Conservation (phyloP, 345 rosid species). For the Passiflora organensis region DNA sequence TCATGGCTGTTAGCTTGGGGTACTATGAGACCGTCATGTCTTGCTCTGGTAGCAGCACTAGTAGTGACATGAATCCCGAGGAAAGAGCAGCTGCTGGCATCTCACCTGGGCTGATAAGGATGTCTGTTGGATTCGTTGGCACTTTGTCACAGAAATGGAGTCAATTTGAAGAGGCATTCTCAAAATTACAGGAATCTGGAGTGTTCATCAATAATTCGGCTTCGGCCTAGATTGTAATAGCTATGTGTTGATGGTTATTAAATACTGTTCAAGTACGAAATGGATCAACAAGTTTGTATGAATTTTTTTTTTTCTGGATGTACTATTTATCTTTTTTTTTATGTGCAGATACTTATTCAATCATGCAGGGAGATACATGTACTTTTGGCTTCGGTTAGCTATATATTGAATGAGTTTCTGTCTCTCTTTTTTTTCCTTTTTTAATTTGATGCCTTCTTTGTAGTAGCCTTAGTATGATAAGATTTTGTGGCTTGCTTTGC, state of each 20-base stretch:
- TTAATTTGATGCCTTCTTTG: background rate
- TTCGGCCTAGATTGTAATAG: too few species aligned
- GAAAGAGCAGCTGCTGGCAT: conserved; percentile 82
- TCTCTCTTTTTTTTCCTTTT: background rate
- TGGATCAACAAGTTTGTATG: too few species aligned
- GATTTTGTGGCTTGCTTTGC: too few species aligned
- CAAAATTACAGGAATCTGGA: conserved; percentile 37
- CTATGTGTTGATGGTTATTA: too few species aligned
- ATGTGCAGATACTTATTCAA: conserved; percentile 61
- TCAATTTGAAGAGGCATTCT: conserved; percentile 71
- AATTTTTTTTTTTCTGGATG: background rate
- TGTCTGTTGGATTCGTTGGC: conserved; percentile 84
- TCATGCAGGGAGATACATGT: conserved; percentile 82
- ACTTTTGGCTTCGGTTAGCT: conserved; percentile 82
- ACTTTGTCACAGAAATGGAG: conserved; percentile 85
- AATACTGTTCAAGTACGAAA: too few species aligned
- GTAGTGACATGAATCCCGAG: conserved; percentile 67
- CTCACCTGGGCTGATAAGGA: conserved; percentile 78
- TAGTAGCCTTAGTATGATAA: background rate
- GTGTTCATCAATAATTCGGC: conserved; percentile 3
- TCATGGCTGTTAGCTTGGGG: conserved; percentile 95
- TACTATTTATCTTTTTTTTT: background rate
- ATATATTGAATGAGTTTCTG: background rate
- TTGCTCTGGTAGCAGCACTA: conserved; percentile 92
- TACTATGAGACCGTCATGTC: conserved; percentile 93